These are phyloP conservation scores for Ilyonectria mors-panacis DNA, from an alignment of 2,329 filamentous ascomycete species.

Conservation along the genomic window DNA sequence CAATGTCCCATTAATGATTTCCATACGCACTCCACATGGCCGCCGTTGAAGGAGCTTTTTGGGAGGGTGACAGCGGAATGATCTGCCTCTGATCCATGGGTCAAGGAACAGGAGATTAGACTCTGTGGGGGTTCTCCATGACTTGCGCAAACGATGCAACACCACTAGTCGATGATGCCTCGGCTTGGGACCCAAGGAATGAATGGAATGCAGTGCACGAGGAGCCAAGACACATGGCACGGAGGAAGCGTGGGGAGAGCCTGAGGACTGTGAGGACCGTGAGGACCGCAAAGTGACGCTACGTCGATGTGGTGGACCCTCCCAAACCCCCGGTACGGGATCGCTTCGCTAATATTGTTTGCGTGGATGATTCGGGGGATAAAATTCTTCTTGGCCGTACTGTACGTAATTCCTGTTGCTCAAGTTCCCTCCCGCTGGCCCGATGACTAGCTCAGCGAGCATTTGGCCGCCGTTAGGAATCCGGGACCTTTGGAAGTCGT, in stretches of 20 bases:
- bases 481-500: not conserved
- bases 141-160: not conserved
- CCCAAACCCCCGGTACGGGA: slow-evolving; percentile 21
- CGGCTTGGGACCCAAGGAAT: not conserved
- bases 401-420: not conserved
- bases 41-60: slow-evolving; percentile 5
- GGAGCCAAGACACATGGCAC: slow-evolving; percentile 5
- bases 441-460: not conserved
- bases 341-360: slow-evolving; percentile 5
- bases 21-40: slow-evolving; percentile 10
- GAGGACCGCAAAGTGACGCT: slow-evolving; percentile 5
- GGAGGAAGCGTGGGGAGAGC: not conserved
- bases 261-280: not conserved
- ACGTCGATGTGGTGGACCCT: slow-evolving; percentile 14
- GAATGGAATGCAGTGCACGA: not conserved
- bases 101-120: not conserved
- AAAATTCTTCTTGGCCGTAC: slow-evolving; percentile 3
- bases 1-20: not conserved
- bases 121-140: not conserved
- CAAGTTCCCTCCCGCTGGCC: not conserved
- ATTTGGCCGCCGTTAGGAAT: not conserved
- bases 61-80: not conserved
- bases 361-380: slow-evolving; percentile 19
- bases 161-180: not conserved
- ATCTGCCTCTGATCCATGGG: not conserved